Base-by-base conservation (phyloP, 768 basidiomycete genomes). In the Boletus rubescentipes region DNA sequence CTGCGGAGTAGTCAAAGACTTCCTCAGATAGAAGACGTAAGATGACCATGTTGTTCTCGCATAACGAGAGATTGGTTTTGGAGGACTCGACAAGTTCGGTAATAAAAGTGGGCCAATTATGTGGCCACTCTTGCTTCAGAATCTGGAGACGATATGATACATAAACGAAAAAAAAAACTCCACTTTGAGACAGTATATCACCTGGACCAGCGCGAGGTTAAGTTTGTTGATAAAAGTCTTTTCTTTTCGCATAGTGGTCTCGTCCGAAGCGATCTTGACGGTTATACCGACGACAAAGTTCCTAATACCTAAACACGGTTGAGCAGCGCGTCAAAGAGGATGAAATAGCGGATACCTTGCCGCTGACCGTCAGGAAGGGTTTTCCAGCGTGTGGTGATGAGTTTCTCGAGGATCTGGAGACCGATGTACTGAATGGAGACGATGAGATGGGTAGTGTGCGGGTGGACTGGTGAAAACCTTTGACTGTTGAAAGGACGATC, bases 11-110 rank as follows among this genome's bases (percentile, higher is more conserved):
- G 72, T 99, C 97, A 67, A 99, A 99, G 54, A 99, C 93, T 72
- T 99, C 97, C 68, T 99, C 97, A 0, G 93, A 96, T n/a, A 98
- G 81, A 12, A 99, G 80, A 67, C 92, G 91, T 62, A 98, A 80
- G 69, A 99, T 98, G 71, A 93, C 83, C 97, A 99, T 99, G 76
- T 99, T 99, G 81, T 99, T 99, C 76, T 99, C 97, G 80, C 97
- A 98, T 30, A 98, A 82, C 2, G 91, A 87, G 37, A 98, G 83
- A 68, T 94, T 98, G 39, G 92, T 93, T 73, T 96, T 96, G 40
- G 96, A 98, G 9, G 96, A 97, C 62, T 94, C 89, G 54, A 98
- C 94, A 42, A 98, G 90, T 72, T 98, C 95, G 11, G 91, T 86
- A 64, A 98, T 97, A 77, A 98, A 98, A 20, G 83, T 91, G 31